phyloP scores from a whole-genome alignment of 1,284 basidiomycete genomes.

The Cystobasidium pallidum region DNA sequence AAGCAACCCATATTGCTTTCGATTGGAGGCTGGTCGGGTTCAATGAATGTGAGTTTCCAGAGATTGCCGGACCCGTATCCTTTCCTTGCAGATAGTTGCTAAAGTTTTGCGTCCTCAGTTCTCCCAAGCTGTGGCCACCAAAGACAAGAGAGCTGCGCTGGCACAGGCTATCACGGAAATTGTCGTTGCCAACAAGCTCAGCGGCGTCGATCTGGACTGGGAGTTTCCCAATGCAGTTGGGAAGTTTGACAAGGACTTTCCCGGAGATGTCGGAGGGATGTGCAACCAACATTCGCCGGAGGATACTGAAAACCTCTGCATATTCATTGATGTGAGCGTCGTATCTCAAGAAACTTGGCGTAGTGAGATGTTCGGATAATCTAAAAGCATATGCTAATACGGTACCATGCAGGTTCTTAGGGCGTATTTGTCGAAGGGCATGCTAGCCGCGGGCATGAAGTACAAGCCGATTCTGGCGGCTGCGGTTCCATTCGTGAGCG shows the following conservation, averaged over 20 bases:
- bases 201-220: constrained; percentile 7
- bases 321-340: constrained; percentile 25
- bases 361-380: background rate
- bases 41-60: constrained; percentile 10
- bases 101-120: background rate
- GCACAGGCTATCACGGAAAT: background rate
- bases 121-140: background rate
- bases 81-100: too few relatives aligned
- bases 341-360: too few relatives aligned
- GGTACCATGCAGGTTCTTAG: constrained; percentile 9
- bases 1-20: constrained; percentile 8
- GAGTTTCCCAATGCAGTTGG: background rate
- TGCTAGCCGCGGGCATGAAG: background rate
- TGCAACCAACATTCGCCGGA: constrained; percentile 14
- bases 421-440: background rate
- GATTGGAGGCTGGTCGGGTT: constrained; percentile 26
- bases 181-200: background rate
- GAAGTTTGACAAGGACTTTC: background rate
- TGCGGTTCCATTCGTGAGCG: constrained; percentile 25
- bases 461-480: constrained; percentile 31
- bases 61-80: too few relatives aligned
- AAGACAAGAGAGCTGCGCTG: background rate
- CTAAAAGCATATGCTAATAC: too few relatives aligned
- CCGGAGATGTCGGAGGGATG: background rate
- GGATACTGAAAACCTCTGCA: constrained; percentile 16